Evolutionary conservation across 2,329 filamentous ascomycete genomes (phyloP).

Genomic region (Didymella glomerata): DNA sequence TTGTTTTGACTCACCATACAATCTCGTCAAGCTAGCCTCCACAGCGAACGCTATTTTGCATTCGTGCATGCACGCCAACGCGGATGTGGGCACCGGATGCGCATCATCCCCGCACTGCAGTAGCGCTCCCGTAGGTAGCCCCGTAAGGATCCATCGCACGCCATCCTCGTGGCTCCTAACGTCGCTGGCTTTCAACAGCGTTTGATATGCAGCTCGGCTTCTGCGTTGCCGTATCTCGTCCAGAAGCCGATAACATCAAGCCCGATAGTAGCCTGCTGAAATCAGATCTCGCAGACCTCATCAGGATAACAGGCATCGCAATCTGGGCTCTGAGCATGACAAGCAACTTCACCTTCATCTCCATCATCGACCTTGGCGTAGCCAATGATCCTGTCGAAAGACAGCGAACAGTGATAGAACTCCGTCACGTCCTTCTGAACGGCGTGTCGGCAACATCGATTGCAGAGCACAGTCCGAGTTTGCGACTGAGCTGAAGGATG

Average conservation of each 20-base stretch:
- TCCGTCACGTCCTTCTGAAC: neutral
- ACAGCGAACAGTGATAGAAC: neutral
- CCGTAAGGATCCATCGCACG: neutral
- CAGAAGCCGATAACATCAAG: neutral
- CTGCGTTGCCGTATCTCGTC: neutral
- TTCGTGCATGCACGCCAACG: neutral
- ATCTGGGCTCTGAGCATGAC: neutral
- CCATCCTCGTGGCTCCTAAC: neutral
- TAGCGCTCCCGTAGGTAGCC: neutral
- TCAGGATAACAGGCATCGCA: neutral
- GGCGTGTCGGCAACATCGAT: neutral
- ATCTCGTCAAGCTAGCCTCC: too few relatives aligned
- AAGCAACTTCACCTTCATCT: neutral
- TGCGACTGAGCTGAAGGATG: neutral
- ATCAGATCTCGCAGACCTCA: neutral
- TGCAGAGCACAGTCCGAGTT: neutral
- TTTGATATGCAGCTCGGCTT: neutral
- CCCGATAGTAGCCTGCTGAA: neutral
- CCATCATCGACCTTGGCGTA: neutral
- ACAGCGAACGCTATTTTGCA: neutral
- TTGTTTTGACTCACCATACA: too few relatives aligned
- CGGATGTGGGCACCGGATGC: neutral
- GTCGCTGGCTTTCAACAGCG: neutral
- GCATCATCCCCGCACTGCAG: neutral
- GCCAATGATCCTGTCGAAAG: neutral